phyloP scores from a whole-genome alignment of 306 rosid species.

The Sicyos edulis region DNA sequence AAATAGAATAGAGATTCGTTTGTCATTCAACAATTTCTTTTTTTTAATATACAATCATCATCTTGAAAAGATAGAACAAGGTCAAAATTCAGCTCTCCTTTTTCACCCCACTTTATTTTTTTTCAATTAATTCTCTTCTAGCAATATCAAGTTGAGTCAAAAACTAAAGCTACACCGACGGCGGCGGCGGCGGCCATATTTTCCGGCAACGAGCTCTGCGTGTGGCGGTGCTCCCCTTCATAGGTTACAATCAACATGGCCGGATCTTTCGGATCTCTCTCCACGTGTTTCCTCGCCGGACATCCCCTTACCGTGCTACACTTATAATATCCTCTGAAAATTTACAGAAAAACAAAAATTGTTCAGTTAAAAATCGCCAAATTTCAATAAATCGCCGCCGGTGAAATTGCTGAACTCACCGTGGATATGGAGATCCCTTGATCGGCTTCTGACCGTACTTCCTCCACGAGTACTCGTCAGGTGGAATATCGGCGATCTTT shows the following conservation, averaged over 20 bases:
- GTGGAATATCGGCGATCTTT: conserved; percentile 75
- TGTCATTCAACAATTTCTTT: neutral
- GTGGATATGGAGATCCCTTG: conserved; percentile 82
- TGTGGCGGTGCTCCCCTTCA: conserved; percentile 82
- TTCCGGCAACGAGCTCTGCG: conserved; percentile 51
- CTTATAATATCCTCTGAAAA: conserved; percentile 67
- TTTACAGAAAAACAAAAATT: too few relatives aligned
- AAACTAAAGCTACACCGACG: conserved; percentile 38
- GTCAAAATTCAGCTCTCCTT: conserved; percentile 9
- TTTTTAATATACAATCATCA: conserved; percentile 2
- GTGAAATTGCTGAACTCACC: conserved; percentile 31
- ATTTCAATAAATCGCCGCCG: neutral
- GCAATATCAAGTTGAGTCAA: conserved; percentile 40
- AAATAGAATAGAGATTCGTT: neutral
- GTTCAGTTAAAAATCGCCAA: neutral
- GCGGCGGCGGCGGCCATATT: conserved; percentile 26
- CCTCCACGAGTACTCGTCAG: conserved; percentile 89
- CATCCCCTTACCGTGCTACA: conserved; percentile 74
- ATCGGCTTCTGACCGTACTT: conserved; percentile 95
- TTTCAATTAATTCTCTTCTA: neutral
- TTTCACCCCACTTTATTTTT: neutral
- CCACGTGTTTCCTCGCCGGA: conserved; percentile 94
- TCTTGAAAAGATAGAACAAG: neutral
- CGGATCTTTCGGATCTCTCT: conserved; percentile 70
- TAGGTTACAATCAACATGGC: conserved; percentile 79